These are phyloP conservation scores for Nissolia schottii DNA, from an alignment of 306 rosid genomes.

Conservation along the genomic window DNA sequence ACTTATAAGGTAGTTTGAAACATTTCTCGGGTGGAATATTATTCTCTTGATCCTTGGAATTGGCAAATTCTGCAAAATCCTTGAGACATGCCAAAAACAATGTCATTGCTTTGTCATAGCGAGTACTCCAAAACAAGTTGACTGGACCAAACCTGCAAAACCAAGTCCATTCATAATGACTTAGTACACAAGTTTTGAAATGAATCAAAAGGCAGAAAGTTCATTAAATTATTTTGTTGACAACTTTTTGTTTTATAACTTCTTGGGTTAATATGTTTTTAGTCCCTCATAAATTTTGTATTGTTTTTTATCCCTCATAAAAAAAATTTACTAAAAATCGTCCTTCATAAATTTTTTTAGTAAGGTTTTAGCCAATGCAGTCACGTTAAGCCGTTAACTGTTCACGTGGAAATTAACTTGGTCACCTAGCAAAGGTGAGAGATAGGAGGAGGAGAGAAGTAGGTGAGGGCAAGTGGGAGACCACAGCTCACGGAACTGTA, in stretches of 20 bases:
- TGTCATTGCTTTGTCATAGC: conserved; percentile 96
- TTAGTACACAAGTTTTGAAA: conserved; percentile 10
- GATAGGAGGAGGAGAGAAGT: too few relatives aligned
- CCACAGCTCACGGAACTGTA: too few relatives aligned
- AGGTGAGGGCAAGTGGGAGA: too few relatives aligned
- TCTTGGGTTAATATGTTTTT: too few relatives aligned
- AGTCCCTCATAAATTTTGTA: too few relatives aligned
- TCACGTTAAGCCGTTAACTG: too few relatives aligned
- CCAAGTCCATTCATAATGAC: conserved; percentile 15
- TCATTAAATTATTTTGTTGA: not conserved
- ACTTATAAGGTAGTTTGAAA: conserved; percentile 92
- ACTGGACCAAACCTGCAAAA: conserved; percentile 90
- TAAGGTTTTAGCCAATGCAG: too few relatives aligned
- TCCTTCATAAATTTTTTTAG: too few relatives aligned
- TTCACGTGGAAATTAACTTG: too few relatives aligned
- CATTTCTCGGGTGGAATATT: conserved; percentile 87
- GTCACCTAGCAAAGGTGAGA: too few relatives aligned
- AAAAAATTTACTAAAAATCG: too few relatives aligned
- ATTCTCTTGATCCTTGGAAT: conserved; percentile 87
- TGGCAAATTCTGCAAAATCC: conserved; percentile 91
- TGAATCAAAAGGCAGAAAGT: conserved; percentile 11
- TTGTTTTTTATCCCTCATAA: too few relatives aligned
- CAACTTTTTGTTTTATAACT: not conserved
- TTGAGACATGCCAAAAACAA: conserved; percentile 81
- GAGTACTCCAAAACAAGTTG: conserved; percentile 96